Base-by-base conservation (phyloP, 352 stramenopile species). In the Sclerospora graminicola region DNA sequence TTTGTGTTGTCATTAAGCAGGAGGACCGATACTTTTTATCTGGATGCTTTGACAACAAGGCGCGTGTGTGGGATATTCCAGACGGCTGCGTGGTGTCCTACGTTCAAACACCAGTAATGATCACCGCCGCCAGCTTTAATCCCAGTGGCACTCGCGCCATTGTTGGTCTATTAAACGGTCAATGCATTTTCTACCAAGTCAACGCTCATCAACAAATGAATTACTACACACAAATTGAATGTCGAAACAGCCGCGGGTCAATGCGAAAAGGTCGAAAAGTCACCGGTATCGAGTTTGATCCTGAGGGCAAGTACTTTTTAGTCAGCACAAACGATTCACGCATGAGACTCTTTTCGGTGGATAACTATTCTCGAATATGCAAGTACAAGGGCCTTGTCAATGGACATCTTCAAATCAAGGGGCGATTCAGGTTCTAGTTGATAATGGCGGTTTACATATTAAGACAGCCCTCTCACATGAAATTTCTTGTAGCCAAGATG, bases 181-280 rank as follows among this genome's bases (percentile, higher is more conserved):
- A 94, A 53, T 91, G 85, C 49, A 89, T 93, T 44, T 89, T 94
- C 37, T 95, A 94, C 51, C 82, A 94, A 71, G 81, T 92, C 31
- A 90, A 92, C 47, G 73, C 71, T 7, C 77, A 86, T 39, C 79
- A 89, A 51, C 76, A 87, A 48, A 85, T 94, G 72, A 86, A 78
- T 50, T 95, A 95, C 54, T 93, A 91, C 60, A 96, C 84, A n/a
- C 82, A 96, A 57, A 90, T 96, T 34, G 85, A 95, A 56, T 95
- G 82, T 46, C 67, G 79, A 35, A 96, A 96, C 56, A 85, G 76
- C 30, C 67, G 77, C 14, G 85, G 85, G 4, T 67, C 69, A 5
- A 91, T 91, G 66, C 87, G 85, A 39, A 89, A 89, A 37, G 87
- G 85, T 1, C 64, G 78, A 24, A 95, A 95, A 45, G 85, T 96